Evolutionary conservation across 2,329 filamentous ascomycete genomes (phyloP), one percentile per base, ranked within the genome.

Genomic region (Aspergillus clavatus): DNA sequence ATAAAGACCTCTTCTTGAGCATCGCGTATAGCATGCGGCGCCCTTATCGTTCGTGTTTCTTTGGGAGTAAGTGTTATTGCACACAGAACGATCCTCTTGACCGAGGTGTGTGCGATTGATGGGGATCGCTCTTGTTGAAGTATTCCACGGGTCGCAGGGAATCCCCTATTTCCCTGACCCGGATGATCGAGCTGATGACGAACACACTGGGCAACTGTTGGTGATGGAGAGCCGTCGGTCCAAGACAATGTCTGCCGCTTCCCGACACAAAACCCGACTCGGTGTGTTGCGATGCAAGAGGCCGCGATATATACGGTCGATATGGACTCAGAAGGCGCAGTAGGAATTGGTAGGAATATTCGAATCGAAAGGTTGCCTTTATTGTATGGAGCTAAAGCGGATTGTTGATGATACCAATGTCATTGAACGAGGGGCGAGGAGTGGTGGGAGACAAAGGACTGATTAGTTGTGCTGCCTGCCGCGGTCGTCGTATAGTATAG

Each of bases 1-100:
- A 58, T 41, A 65, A 45, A 16, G 62, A 59, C 54, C 59, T 68
- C 61, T 66, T 65, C 54, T 61, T 61, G 51, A 69, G 63, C 66
- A 68, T 68, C 45, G 61, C 65, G 65, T 59, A 61, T 28, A 61
- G 55, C 43, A 50, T 57, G 47, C 56, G 58, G 50, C 57, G 55
- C 39, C 37, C 45, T 23, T 48, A n/a, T n/a, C n/a, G n/a, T n/a
- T 42, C 50, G 43, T 47, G 19, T 38, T 39, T 27, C 37, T 35
- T 44, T 29, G 44, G 40, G 37, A 42, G 47, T 40, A 44, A 45
- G 48, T 40, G 43, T 46, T 47, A 43, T 47, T 42, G 42, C 43
- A 53, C 53, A 37, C 49, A 33, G 18, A 18, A 8, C 18, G 12
- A 16, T 33, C 29, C 29, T 16, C 29, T 33, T 33, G 18, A n/a